phyloP scores from a whole-genome alignment of 2,329 filamentous ascomycete genomes.

The Trichothecium roseum region DNA sequence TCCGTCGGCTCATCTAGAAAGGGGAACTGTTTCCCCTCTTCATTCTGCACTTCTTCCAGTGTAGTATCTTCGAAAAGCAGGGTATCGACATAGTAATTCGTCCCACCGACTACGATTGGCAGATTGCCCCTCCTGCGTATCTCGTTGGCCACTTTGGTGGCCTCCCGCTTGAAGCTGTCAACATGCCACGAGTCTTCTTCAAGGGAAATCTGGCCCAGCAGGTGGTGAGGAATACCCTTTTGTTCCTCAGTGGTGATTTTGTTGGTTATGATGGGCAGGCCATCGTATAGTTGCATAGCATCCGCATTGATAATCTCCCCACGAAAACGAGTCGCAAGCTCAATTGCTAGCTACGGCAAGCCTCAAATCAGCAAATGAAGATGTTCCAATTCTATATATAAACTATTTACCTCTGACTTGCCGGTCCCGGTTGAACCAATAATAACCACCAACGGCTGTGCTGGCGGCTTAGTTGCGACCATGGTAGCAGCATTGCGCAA shows the following conservation, averaged over 20 bases:
- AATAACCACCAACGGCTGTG: slow-evolving; percentile 63
- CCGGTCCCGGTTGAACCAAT: slow-evolving; percentile 88
- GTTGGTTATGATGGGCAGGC: slow-evolving; percentile 90
- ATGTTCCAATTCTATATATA: background rate
- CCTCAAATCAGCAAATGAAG: background rate
- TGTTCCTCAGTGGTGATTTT: slow-evolving; percentile 71
- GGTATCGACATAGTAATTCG: slow-evolving; percentile 89
- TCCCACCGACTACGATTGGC: slow-evolving; percentile 87
- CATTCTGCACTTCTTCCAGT: slow-evolving; percentile 7
- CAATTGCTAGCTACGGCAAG: slow-evolving; percentile 64
- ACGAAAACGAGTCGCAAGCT: slow-evolving; percentile 71
- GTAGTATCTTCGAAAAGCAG: slow-evolving; percentile 67
- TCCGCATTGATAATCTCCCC: slow-evolving; percentile 96
- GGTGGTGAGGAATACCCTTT: slow-evolving; percentile 74
- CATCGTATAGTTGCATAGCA: slow-evolving; percentile 94
- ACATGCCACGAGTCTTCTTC: slow-evolving; percentile 78
- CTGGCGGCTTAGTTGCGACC: slow-evolving; percentile 24
- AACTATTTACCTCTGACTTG: slow-evolving; percentile 70
- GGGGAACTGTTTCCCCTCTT: slow-evolving; percentile 37
- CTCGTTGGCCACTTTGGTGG: slow-evolving; percentile 58
- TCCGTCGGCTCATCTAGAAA: slow-evolving; percentile 65
- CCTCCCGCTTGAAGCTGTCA: slow-evolving; percentile 62
- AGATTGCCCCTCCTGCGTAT: slow-evolving; percentile 70
- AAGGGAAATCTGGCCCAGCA: slow-evolving; percentile 69
- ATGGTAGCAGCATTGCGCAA: slow-evolving; percentile 28